These are phyloP conservation scores for Zoysia matrella DNA, from an alignment of 202 grass and related monocot genomes.

Conservation along the genomic window DNA sequence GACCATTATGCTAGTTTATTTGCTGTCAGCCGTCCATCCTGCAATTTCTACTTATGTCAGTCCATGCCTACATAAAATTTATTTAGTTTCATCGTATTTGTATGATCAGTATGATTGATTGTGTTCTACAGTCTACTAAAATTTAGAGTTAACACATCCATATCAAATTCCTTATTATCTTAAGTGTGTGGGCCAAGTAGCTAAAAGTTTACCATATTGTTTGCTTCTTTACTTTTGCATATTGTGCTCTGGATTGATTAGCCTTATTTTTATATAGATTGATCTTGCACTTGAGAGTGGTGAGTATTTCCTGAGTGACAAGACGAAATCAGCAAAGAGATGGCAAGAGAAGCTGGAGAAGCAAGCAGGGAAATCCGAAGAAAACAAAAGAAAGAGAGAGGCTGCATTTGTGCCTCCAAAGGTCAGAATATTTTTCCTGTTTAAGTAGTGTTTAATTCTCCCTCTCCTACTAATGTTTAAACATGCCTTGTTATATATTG, in stretches of 20 bases:
- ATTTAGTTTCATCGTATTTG: not conserved
- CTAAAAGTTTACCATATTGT: not conserved
- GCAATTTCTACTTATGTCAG: slow-evolving; percentile 11
- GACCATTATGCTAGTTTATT: slow-evolving; percentile 15
- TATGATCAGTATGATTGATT: too few relatives aligned
- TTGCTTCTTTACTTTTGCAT: slow-evolving; percentile 6
- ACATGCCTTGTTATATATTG: slow-evolving; percentile 35
- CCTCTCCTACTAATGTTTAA: slow-evolving; percentile 32
- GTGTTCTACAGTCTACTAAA: not conserved
- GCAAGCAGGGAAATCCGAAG: too few relatives aligned
- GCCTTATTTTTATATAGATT: slow-evolving; percentile 60
- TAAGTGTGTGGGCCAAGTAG: not conserved
- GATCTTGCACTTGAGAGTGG: slow-evolving; percentile 47
- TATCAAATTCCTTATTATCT: not conserved
- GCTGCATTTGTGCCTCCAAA: slow-evolving; percentile 14
- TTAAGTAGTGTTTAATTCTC: slow-evolving; percentile 18
- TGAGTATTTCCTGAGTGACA: too few relatives aligned
- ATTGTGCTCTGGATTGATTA: slow-evolving; percentile 31
- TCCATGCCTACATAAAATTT: not conserved
- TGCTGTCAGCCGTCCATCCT: not conserved
- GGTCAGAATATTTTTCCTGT: slow-evolving; percentile 39
- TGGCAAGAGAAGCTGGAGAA: too few relatives aligned
- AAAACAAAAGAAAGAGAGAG: too few relatives aligned
- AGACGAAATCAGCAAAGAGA: too few relatives aligned
- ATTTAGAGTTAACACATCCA: not conserved